phyloP scores from a whole-genome alignment of 257 asterid species.

The Phtheirospermum japonicum region DNA sequence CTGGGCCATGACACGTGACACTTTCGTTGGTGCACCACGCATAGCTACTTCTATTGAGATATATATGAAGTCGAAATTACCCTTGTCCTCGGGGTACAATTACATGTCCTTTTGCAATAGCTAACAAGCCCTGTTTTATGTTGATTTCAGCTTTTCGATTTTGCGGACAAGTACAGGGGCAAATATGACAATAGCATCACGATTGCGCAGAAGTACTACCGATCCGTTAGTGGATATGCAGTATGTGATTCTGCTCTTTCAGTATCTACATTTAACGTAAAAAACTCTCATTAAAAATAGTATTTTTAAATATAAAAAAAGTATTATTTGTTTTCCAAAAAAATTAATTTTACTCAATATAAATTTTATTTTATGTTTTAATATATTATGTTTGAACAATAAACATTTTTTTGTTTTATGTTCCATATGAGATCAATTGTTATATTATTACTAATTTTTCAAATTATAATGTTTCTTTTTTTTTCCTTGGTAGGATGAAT shows the following conservation, averaged over 20 bases:
- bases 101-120: neutral
- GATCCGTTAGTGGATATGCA: slow-evolving; percentile 93
- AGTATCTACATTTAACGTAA: too few species aligned
- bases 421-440: too few species aligned
- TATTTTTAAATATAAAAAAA: too few species aligned
- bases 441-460: neutral
- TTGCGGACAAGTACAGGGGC: slow-evolving; percentile 95
- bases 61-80: slow-evolving; percentile 7
- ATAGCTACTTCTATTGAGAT: neutral
- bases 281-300: too few species aligned
- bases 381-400: too few species aligned
- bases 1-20: slow-evolving; percentile 37
- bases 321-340: too few species aligned
- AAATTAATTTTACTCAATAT: too few species aligned
- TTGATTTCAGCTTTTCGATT: slow-evolving; percentile 74
- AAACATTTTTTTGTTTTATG: too few species aligned
- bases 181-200: slow-evolving; percentile 91
- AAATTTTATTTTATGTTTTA: too few species aligned
- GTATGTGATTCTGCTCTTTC: slow-evolving; percentile 44
- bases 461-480: neutral
- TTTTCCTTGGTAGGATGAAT: slow-evolving; percentile 58
- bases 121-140: slow-evolving; percentile 7
- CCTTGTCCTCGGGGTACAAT: slow-evolving; percentile 1
- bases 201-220: slow-evolving; percentile 85
- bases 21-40: slow-evolving; percentile 33